These are phyloP conservation scores for Rhizodiscina lignyota DNA, from an alignment of 495 filamentous ascomycete species.

Conservation along the genomic window DNA sequence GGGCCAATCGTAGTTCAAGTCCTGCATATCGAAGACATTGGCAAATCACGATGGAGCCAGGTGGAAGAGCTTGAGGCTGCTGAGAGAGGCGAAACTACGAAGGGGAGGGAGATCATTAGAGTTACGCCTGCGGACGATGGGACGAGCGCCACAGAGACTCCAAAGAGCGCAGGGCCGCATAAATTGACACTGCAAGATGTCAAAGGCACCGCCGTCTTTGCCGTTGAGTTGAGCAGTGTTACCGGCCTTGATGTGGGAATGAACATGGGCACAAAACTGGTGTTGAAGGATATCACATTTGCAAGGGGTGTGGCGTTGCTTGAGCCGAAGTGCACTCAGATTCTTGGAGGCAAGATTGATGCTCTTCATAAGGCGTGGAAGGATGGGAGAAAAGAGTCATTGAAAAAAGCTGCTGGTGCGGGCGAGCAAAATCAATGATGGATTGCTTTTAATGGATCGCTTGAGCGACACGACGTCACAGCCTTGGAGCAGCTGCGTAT, in stretches of 20 bases:
- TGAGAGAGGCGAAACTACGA: constrained; percentile 66
- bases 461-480: no score
- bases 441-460: no score
- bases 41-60: constrained; percentile 62
- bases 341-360: constrained; percentile 83
- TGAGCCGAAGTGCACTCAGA: constrained; percentile 39
- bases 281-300: constrained; percentile 49
- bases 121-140: constrained; percentile 34
- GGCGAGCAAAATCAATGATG: no score
- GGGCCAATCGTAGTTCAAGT: constrained; percentile 62
- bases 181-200: constrained; percentile 68
- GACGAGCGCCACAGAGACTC: constrained; percentile 7
- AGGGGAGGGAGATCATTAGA: constrained; percentile 70
- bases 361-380: constrained; percentile 60
- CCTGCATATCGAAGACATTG: constrained; percentile 68
- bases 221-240: constrained; percentile 52
- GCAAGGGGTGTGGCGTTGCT: constrained; percentile 66
- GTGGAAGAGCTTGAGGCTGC: constrained; percentile 71
- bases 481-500: no score
- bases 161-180: constrained; percentile 39
- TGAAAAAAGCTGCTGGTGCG: constrained; percentile 38
- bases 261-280: constrained; percentile 63
- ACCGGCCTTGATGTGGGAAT: constrained; percentile 48
- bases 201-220: constrained; percentile 49
- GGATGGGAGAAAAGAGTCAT: constrained; percentile 48